Percentiles rank a stretch among this genome's conserved stretches.
Evolutionary conservation across 345 rosid genomes (phyloP).

Genomic region (Adansonia digitata): DNA sequence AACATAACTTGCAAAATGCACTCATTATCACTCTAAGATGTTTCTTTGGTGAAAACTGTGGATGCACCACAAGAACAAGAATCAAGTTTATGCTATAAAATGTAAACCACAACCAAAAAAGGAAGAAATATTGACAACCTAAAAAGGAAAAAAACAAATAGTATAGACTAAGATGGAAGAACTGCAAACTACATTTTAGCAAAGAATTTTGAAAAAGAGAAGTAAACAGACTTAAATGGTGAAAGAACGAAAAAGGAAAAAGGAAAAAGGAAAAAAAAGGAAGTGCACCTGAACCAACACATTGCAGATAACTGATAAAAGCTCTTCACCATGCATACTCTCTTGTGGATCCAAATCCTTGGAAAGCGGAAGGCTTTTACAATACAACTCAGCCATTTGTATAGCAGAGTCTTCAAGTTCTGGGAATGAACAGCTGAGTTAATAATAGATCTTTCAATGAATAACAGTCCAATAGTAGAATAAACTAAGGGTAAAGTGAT

Average conservation of each 20-base stretch:
- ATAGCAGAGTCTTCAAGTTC: conserved; percentile 59
- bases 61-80: not conserved
- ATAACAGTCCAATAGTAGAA: conserved; percentile 1
- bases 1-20: not conserved
- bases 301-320: conserved; percentile 66
- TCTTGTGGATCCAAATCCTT: conserved; percentile 92
- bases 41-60: not conserved
- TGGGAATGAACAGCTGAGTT: conserved; percentile 27
- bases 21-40: not conserved
- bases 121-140: not conserved
- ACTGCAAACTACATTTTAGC: not conserved
- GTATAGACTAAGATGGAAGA: not conserved
- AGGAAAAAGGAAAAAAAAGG: not conserved
- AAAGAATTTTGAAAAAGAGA: not conserved
- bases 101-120: not conserved
- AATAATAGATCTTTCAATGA: conserved; percentile 12
- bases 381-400: conserved; percentile 64
- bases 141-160: not conserved
- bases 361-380: conserved; percentile 71
- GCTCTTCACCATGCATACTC: conserved; percentile 92
- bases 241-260: not conserved
- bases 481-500: not conserved
- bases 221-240: not conserved
- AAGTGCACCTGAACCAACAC: conserved; percentile 72
- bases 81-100: not conserved